Percentiles rank a stretch among this genome's conserved stretches.
These are phyloP conservation scores for Funneliformis caledonium DNA, from an alignment of 371 early-diverging fungal genomes.

Conservation along the genomic window DNA sequence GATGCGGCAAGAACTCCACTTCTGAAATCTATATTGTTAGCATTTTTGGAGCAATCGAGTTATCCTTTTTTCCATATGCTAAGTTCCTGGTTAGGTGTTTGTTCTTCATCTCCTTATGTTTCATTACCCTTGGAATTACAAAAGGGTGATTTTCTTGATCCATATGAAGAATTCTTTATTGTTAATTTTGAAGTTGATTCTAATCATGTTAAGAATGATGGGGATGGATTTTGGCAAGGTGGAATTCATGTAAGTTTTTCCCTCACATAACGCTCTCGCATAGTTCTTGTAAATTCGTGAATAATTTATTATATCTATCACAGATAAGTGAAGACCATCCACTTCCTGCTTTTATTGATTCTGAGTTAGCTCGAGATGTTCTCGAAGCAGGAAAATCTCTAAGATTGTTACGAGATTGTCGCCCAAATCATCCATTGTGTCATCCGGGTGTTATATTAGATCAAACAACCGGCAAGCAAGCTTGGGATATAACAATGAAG, in stretches of 20 bases:
- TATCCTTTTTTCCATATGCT: constrained; percentile 52
- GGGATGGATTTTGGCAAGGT: constrained; percentile 27
- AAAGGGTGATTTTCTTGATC: constrained; percentile 41
- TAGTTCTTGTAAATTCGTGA: background rate
- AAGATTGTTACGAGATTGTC: constrained; percentile 38
- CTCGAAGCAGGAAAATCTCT: constrained; percentile 39
- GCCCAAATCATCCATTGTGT: constrained; percentile 35
- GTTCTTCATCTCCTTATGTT: constrained; percentile 8
- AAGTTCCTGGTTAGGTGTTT: constrained; percentile 52
- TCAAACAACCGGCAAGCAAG: background rate
- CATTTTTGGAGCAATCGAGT: constrained; percentile 49
- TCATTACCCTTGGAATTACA: constrained; percentile 17
- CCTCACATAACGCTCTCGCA: too few relatives aligned
- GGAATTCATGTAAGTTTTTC: constrained; percentile 22
- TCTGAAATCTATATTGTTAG: constrained; percentile 49
- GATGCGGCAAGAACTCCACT: constrained; percentile 44
- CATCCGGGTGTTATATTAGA: background rate
- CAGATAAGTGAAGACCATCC: constrained; percentile 19
- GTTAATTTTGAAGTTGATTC: constrained; percentile 6
- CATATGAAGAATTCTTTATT: constrained; percentile 55
- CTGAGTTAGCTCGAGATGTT: constrained; percentile 26
- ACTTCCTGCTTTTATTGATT: constrained; percentile 32
- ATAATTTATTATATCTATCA: background rate
- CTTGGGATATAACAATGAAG: constrained; percentile 9
- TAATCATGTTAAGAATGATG: constrained; percentile 19